Evolutionary conservation across 2,329 filamentous ascomycete genomes (phyloP), one percentile per base, ranked within the genome.

Genomic region (Penicillium crustosum): DNA sequence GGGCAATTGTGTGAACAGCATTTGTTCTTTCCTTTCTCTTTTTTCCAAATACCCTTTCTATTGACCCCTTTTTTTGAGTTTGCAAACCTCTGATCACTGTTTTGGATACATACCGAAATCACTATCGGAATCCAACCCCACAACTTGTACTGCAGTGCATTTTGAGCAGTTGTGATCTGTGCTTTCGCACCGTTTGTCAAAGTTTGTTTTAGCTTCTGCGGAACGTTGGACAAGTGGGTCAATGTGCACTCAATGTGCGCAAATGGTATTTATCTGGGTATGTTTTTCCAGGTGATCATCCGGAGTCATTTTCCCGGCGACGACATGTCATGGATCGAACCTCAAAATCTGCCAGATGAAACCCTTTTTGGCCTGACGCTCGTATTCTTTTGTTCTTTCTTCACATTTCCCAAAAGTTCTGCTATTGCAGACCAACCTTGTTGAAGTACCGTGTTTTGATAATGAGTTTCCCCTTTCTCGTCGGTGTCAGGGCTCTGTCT

Each of bases 231-330:
- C 15, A 10, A 44, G 42, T 36, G 51, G 51, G 38, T 19, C 31
- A 33, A 29, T 49, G 41, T 38, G 53, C 45, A 27, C 59, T 23
- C 31, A 33, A 31, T 49, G 41, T 36, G 53, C 45, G 27, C 60
- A 55, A 67, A 65, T 63, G 35, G 25, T 38, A 53, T 47, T 13
- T 21, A 39, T 41, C 33, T 47, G 47, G 53, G 6, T 29, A 35
- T 38, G 2, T 13, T 43, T 44, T 49, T 42, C 53, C 44, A 8
- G 25, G 19, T 17, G 9, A 25, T 33, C 55, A 21, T 38, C 57
- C 63, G 63, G 59, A 61, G 58, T 63, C 45, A 53, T 66, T 65
- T 45, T 57, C 62, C 62, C 43, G 39, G 10, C 36, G 42, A 55
- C 48, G 43, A 44, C 42, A 49, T 35, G 6, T 39, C 53, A 36